Evolutionary conservation across 2,329 filamentous ascomycete species (phyloP).

Genomic region (Botrytis byssoidea): DNA sequence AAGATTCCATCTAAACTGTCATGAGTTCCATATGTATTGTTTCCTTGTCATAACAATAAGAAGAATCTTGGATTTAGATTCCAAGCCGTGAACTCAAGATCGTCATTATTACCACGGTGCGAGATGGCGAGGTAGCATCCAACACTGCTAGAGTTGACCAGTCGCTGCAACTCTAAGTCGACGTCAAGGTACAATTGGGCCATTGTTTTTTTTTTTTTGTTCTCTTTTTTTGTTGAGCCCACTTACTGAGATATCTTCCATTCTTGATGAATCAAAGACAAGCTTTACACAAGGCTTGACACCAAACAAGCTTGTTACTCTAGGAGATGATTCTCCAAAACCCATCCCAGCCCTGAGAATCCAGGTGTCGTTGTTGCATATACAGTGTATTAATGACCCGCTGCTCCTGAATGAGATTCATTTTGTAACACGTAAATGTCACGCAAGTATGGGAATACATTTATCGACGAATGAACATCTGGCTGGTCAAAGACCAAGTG

Average conservation of each 20-base stretch:
- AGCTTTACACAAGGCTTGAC: neutral
- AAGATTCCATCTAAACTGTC: neutral
- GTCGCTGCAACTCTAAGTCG: neutral
- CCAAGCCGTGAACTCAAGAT: neutral
- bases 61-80: neutral
- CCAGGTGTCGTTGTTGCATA: neutral
- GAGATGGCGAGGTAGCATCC: neutral
- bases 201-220: neutral
- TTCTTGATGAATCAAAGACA: neutral
- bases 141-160: neutral
- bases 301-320: neutral
- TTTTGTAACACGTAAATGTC: neutral
- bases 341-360: neutral
- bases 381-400: neutral
- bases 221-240: neutral
- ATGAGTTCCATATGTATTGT: neutral
- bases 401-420: neutral
- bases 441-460: neutral
- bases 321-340: neutral
- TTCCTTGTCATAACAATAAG: neutral
- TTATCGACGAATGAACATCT: neutral
- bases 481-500: neutral
- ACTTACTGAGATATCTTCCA: neutral
- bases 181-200: neutral
- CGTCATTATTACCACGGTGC: too few relatives aligned